phyloP scores from a whole-genome alignment of 257 asterid species.

The Buddleja alternifolia region DNA sequence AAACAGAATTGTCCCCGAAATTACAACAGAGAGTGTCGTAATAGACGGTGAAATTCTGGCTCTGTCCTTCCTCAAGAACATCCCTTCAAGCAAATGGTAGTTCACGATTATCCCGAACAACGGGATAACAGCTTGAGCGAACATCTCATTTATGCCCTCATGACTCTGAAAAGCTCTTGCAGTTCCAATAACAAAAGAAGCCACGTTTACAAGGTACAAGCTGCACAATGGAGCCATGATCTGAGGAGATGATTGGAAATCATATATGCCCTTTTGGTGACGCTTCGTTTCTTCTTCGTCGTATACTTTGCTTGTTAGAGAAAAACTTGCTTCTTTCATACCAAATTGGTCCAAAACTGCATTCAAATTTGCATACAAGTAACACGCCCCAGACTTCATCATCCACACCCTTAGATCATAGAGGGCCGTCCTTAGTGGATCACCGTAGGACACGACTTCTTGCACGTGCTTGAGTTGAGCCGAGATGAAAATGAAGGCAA shows the following conservation, averaged over 20 bases:
- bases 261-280: constrained; percentile 50
- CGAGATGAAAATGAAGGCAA: constrained; percentile 48
- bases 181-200: constrained; percentile 37
- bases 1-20: constrained; percentile 16
- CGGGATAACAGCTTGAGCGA: constrained; percentile 40
- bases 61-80: constrained; percentile 52
- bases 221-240: constrained; percentile 54
- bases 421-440: constrained; percentile 49
- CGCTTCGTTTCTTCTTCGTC: constrained; percentile 48
- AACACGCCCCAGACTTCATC: constrained; percentile 58
- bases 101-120: constrained; percentile 43
- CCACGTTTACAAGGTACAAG: constrained; percentile 46
- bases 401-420: constrained; percentile 67
- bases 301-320: constrained; percentile 58
- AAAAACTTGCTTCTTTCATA: constrained; percentile 51
- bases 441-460: constrained; percentile 50
- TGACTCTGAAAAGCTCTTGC: constrained; percentile 9
- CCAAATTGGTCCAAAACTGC: constrained; percentile 49
- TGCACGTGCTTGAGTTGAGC: constrained; percentile 52
- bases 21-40: constrained; percentile 27
- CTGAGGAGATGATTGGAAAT: constrained; percentile 52
- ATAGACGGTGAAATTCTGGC: constrained; percentile 41
- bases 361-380: constrained; percentile 50
- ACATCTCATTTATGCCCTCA: constrained; percentile 29
- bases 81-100: constrained; percentile 62